Evolutionary conservation across 768 basidiomycete genomes (phyloP).

Genomic region (Tremella mesenterica): DNA sequence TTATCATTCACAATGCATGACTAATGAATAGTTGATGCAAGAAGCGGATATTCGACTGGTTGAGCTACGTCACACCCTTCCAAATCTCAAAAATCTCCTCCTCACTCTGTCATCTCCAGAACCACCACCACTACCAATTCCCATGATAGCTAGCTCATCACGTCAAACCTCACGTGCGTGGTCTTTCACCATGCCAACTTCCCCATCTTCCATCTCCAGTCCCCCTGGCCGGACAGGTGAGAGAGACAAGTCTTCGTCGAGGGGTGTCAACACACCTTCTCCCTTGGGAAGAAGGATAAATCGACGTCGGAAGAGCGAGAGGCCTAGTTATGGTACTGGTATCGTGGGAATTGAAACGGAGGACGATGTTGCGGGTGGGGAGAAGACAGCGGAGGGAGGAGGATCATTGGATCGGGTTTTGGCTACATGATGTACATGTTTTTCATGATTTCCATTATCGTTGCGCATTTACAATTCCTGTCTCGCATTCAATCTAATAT

Average conservation of each 20-base stretch:
- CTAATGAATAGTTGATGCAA: conserved; percentile 63
- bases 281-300: background rate
- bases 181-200: background rate
- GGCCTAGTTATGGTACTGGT: background rate
- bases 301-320: background rate
- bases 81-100: conserved; percentile 88
- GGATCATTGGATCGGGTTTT: background rate
- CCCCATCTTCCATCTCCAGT: background rate
- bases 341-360: background rate
- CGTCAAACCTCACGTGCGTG: conserved; percentile 2
- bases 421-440: background rate
- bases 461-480: no score
- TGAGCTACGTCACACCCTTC: conserved; percentile 91
- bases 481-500: no score
- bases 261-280: background rate
- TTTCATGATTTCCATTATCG: no score
- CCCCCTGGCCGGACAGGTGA: background rate
- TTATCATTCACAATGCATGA: background rate
- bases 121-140: conserved; percentile 4
- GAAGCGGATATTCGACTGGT: conserved; percentile 79
- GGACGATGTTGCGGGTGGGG: background rate
- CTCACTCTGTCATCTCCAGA: conserved; percentile 51
- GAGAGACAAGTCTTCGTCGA: background rate
- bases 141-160: background rate
- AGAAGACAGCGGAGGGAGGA: background rate